Base-by-base conservation (phyloP, 768 basidiomycete species). In the Lentinula boryana region DNA sequence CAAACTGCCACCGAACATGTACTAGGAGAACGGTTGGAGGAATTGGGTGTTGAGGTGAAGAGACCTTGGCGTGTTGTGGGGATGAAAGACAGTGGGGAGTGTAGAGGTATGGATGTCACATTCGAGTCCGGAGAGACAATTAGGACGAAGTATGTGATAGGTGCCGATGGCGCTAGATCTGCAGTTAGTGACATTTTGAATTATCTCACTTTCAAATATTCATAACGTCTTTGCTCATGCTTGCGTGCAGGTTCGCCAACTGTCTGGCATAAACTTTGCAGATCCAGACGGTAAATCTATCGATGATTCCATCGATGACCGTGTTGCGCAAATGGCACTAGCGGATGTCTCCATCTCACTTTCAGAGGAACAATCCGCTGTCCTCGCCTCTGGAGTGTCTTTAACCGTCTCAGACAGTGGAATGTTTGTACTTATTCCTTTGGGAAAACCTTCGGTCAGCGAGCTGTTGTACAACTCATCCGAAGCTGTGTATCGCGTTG, bases 1-100 rank as follows among this genome's bases (percentile, higher is more conserved):
- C 80, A 82, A 64, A 68, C 67, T 21, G 46, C 71, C 8, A 75
- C 76, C 1, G 80, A 82, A 62, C 60, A 65, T n/a, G 57, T 74
- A n/a, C 68, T 82, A 10, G 63, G 61, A 10, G 63, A 73, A 31
- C 68, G 69, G 44, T 60, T 78, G 27, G 33, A 66, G 2, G 61
- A 66, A 10, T 61, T 67, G 1, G 73, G 73, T 3, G 69, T 78
- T 32, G 48, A 49, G 4, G 62, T 77, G 5, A 61, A 66, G 44
- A 67, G 76, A 2, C 72, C 74, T 2, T 63, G 69, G 49, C 74
- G 70, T 60, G 74, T 73, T 5, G 64, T 72, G 3, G 69, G 70
- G 23, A 52, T 80, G 52, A 69, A 64, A 58, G 62, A 64, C 7
- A 33, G 40, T 32, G n/a, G n/a, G 9, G 46, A 27, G 7, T 4